phyloP scores from a whole-genome alignment of 106 monocot genomes.

The Dioscorea dumetorum region DNA sequence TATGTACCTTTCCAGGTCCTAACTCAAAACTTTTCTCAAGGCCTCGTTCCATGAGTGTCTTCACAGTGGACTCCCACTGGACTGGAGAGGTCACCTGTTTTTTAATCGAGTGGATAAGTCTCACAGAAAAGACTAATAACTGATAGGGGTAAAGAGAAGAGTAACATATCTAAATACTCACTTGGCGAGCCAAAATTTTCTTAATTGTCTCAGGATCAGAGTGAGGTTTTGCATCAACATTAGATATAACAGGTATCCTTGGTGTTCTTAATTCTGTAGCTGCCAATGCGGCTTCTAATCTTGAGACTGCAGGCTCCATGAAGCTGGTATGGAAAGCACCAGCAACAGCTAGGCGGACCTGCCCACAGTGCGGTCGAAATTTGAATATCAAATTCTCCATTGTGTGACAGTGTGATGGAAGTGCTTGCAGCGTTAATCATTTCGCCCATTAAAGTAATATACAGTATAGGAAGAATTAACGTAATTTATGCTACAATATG shows the following conservation, averaged over 20 bases:
- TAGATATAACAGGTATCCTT: conserved; percentile 90
- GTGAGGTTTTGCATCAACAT: conserved; percentile 91
- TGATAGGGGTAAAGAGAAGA: no score
- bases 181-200: conserved; percentile 86
- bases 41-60: conserved; percentile 55
- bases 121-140: no score
- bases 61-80: conserved; percentile 66
- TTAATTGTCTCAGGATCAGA: conserved; percentile 75
- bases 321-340: conserved; percentile 97
- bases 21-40: conserved; percentile 66
- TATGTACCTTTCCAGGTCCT: conserved; percentile 58
- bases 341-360: conserved; percentile 97
- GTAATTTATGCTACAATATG: no score
- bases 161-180: neutral
- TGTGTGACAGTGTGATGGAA: no score
- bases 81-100: conserved; percentile 64
- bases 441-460: no score
- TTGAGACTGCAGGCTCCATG: conserved; percentile 98
- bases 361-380: neutral
- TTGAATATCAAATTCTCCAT: no score
- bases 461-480: no score
- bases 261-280: conserved; percentile 72
- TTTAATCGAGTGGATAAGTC: neutral
- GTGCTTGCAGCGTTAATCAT: no score
- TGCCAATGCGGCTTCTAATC: conserved; percentile 79